Evolutionary conservation across 176 grass and related monocot species (phyloP).

Genomic region (Ensete glaucum): DNA sequence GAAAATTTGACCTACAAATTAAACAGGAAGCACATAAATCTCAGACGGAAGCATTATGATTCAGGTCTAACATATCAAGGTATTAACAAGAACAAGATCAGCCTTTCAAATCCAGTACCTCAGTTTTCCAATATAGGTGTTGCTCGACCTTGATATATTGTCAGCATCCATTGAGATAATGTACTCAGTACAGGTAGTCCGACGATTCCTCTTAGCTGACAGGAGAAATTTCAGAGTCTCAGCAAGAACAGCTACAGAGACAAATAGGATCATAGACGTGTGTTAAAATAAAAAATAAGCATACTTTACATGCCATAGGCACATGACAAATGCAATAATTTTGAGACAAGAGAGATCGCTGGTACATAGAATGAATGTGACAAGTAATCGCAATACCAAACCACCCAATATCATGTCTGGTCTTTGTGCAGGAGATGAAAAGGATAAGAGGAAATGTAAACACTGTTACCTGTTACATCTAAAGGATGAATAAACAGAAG

Average conservation of each 20-base stretch:
- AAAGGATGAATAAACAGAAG: too few species aligned
- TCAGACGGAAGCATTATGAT: not conserved
- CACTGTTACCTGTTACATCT: too few species aligned
- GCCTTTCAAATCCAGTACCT: constrained; percentile 35
- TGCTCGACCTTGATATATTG: constrained; percentile 72
- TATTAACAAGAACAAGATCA: not conserved
- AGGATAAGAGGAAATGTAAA: too few species aligned
- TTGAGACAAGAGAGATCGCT: too few species aligned
- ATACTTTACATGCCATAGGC: not conserved
- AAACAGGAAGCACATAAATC: not conserved
- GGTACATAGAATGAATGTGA: too few species aligned
- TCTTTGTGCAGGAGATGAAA: too few species aligned
- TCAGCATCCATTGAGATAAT: constrained; percentile 72
- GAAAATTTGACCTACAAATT: constrained; percentile 83
- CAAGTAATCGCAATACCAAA: too few species aligned
- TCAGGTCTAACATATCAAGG: not conserved
- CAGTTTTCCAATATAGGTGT: constrained; percentile 88
- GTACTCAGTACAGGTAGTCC: constrained; percentile 85
- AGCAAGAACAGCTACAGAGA: constrained; percentile 48
- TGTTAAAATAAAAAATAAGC: not conserved
- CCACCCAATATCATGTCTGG: too few species aligned
- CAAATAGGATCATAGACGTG: not conserved
- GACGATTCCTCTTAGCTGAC: constrained; percentile 75
- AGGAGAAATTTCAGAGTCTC: constrained; percentile 87
- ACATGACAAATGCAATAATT: too few species aligned